phyloP scores from a whole-genome alignment of 2,329 filamentous ascomycete species.

The Colletotrichum destructivum region DNA sequence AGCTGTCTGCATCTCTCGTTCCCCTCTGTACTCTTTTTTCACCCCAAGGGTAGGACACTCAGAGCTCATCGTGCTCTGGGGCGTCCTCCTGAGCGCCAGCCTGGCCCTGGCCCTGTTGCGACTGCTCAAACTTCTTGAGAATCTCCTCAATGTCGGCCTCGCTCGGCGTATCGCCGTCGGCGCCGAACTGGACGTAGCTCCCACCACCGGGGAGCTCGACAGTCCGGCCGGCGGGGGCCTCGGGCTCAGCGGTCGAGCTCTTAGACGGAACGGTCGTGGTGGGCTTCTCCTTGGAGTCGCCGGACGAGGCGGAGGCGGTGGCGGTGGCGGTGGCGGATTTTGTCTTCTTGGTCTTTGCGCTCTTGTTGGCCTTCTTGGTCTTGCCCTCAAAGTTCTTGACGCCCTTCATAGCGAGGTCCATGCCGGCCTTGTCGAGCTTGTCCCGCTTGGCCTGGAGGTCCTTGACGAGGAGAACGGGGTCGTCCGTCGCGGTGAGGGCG shows the following conservation, averaged over 20 bases:
- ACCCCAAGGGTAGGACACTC: constrained; percentile 31
- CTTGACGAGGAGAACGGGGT: constrained; percentile 81
- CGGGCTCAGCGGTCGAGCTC: constrained; percentile 43
- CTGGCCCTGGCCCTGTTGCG: constrained; percentile 44
- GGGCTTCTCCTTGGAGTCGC: constrained; percentile 50
- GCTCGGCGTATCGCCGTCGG: constrained; percentile 51
- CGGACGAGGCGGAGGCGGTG: constrained; percentile 44
- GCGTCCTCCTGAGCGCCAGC: constrained; percentile 45
- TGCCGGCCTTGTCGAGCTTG: constrained; percentile 79
- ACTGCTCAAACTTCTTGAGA: constrained; percentile 52
- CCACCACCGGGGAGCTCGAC: constrained; percentile 58
- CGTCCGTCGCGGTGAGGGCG: constrained; percentile 77
- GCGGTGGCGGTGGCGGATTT: constrained; percentile 59
- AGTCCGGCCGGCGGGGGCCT: constrained; percentile 54
- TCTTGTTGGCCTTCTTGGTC: constrained; percentile 58
- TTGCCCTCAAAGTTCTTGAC: constrained; percentile 69
- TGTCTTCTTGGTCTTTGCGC: constrained; percentile 58
- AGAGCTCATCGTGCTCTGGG: constrained; percentile 55
- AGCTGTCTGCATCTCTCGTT: neutral
- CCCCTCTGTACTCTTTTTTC: neutral
- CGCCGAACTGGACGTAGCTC: constrained; percentile 49
- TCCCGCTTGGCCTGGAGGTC: constrained; percentile 80
- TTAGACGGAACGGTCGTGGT: constrained; percentile 54
- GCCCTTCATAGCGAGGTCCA: constrained; percentile 80
- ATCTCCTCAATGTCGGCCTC: constrained; percentile 69